Evolutionary conservation across 2,329 filamentous ascomycete species (phyloP), one percentile per base, ranked within the genome.

Genomic region (Phoma sp.): DNA sequence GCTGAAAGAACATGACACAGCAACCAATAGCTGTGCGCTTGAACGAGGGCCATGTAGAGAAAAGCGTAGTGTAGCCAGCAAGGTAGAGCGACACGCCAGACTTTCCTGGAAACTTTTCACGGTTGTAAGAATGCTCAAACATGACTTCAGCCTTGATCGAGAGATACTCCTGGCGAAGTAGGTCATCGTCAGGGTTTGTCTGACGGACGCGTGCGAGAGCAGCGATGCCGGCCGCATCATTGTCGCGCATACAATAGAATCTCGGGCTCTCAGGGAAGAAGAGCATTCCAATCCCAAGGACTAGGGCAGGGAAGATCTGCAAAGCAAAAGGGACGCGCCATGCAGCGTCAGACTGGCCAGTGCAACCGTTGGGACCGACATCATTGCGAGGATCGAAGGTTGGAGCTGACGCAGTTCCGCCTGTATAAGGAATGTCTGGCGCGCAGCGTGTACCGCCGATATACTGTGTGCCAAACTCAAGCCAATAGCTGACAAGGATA

Each of bases 281-380:
- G 18, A 71, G 69, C 71, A 81, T 80, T 68, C 91, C 91, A 34
- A 71, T 71, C 21, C 77, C 89, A 25, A 96, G 87, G 58, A 95
- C 88, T 34, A 92, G 36, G 42, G 88, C 91, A 87, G 90, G 95
- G 53, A 85, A 77, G 75, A 93, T 89, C 78, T 96, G 92, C 40
- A 96, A 79, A 47, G 77, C 86, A 61, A 95, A 91, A 47, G 90
- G 90, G 51, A 95, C 91, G 59, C 91, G 88, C 65, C 64, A 68
- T 9, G 62, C 34, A 18, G 62, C 56, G 37, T 65, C 59, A 14
- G 56, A 90, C 20, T 68, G 62, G 10, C 61, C 61, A 14, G 61
- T 64, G 34, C 61, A 65, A 12, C 61, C 62, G 15, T 58, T 57
- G 1, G 59, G 62, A 14, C 62, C 59, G n/a, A 65, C 52, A 23